Base-by-base conservation (phyloP, 2,329 filamentous ascomycete species). In the Cordyceps farinosa region DNA sequence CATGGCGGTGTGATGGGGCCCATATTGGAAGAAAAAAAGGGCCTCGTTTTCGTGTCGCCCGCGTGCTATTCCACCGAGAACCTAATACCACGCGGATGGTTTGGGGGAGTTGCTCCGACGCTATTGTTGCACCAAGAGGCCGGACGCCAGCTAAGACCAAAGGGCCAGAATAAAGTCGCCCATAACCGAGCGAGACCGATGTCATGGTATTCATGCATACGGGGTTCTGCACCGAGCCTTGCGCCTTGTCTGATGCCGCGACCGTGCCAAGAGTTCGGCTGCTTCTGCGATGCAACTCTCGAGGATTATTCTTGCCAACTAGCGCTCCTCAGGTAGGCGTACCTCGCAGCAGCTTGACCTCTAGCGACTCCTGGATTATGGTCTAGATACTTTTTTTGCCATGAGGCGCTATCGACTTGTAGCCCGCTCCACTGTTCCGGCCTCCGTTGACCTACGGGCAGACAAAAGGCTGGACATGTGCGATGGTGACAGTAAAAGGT, bases 81-180 rank as follows among this genome's bases (percentile, higher is more conserved):
- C 13, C 11, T 1, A 32, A 22, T 38, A 36, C 11, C 10, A 61
- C 47, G 3, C 29, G 48, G 13, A 51, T 59, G 34, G 56, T 59
- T 61, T 53, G 2, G 29, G 58, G 27, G 38, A 53, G 38, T 38
- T 61, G 22, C 40, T 54, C 58, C 58, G 58, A 40, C 50, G 58
- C 58, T 61, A 61, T 61, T 47, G 57, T 15, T 44, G 27, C 36
- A 42, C 27, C 15, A 17, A 42, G 36, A 34, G 36, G 22, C 22
- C 44, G 8, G 47, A 40, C 45, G 27, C 38, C 27, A 17, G 22
- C 52, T 7, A 30, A 22, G 13, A 30, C 45, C 9, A 3, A 40
- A 36, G 10, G 30, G 40, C 17, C 1, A 36, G 17, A 22, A 22
- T 5, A 22, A 6, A 34, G 30, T n/a, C 27, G 50, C 50, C 32